Percentiles rank a stretch among this genome's conserved stretches.
These are phyloP conservation scores for Penicillium sp. DNA, from an alignment of 2,329 filamentous ascomycete genomes.

Conservation along the genomic window DNA sequence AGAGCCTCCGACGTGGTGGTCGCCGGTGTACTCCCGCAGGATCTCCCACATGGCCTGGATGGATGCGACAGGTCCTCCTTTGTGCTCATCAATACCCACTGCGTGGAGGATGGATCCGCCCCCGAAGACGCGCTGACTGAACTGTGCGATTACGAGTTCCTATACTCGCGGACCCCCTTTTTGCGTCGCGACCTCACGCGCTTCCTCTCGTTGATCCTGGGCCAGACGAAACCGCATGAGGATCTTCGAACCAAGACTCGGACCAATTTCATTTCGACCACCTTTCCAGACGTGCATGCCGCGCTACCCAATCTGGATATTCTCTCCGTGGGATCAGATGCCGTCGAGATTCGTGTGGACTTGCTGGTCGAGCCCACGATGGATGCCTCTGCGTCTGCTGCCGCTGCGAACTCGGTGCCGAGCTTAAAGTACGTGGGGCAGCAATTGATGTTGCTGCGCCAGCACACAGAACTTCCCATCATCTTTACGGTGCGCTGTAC, in stretches of 20 bases:
- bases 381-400: slow-evolving; percentile 54
- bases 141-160: slow-evolving; percentile 76
- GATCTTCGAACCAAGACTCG: slow-evolving; percentile 64
- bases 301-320: slow-evolving; percentile 82
- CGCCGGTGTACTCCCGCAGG: slow-evolving; percentile 56
- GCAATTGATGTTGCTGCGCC: slow-evolving; percentile 76
- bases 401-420: slow-evolving; percentile 57
- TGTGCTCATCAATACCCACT: slow-evolving; percentile 70
- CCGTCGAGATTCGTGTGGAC: slow-evolving; percentile 78
- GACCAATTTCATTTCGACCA: slow-evolving; percentile 81
- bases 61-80: slow-evolving; percentile 54
- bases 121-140: slow-evolving; percentile 61
- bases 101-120: slow-evolving; percentile 63
- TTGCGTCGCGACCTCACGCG: slow-evolving; percentile 69
- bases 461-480: slow-evolving; percentile 81
- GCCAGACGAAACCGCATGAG: slow-evolving; percentile 72
- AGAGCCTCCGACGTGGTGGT: slow-evolving; percentile 57
- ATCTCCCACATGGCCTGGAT: slow-evolving; percentile 54
- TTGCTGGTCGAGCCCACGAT: slow-evolving; percentile 65
- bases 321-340: slow-evolving; percentile 77
- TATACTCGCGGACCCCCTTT: slow-evolving; percentile 69
- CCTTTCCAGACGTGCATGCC: slow-evolving; percentile 77
- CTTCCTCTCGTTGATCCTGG: slow-evolving; percentile 72
- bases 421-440: slow-evolving; percentile 79
- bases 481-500: slow-evolving; percentile 82